These are phyloP conservation scores for Cajanus cajan DNA, from an alignment of 306 rosid species.

Conservation along the genomic window DNA sequence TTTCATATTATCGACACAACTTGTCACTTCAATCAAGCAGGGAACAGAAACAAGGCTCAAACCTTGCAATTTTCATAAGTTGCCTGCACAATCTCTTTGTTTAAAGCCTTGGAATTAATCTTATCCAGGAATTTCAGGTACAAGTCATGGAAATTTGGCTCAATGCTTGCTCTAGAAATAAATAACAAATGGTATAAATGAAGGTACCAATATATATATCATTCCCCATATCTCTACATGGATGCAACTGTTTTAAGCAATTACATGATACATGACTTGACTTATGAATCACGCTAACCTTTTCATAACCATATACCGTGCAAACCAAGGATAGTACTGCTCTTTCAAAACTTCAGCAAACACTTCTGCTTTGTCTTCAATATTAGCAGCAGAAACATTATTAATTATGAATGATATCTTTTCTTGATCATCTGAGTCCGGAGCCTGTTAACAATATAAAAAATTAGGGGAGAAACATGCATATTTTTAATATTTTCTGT, in stretches of 20 bases:
- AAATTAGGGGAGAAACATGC: too few relatives aligned
- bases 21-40: conserved; percentile 21
- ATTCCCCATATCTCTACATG: conserved; percentile 1
- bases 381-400: conserved; percentile 70
- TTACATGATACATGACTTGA: not conserved
- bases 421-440: conserved; percentile 96
- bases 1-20: not conserved
- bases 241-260: conserved; percentile 4
- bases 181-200: not conserved
- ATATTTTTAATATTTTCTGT: too few relatives aligned
- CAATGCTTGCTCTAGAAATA: conserved; percentile 89
- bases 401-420: conserved; percentile 91
- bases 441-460: conserved; percentile 61
- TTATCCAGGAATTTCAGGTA: conserved; percentile 91
- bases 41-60: conserved; percentile 9
- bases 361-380: conserved; percentile 79
- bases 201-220: not conserved
- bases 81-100: conserved; percentile 85
- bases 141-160: conserved; percentile 93
- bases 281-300: conserved; percentile 50
- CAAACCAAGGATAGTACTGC: conserved; percentile 94
- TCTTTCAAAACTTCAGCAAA: conserved; percentile 73
- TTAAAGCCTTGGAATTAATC: conserved; percentile 77
- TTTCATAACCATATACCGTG: conserved; percentile 98
- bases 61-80: conserved; percentile 99